phyloP scores from a whole-genome alignment of 1,139 yeast genomes.

The Yamadazyma kanchanaburiensis region DNA sequence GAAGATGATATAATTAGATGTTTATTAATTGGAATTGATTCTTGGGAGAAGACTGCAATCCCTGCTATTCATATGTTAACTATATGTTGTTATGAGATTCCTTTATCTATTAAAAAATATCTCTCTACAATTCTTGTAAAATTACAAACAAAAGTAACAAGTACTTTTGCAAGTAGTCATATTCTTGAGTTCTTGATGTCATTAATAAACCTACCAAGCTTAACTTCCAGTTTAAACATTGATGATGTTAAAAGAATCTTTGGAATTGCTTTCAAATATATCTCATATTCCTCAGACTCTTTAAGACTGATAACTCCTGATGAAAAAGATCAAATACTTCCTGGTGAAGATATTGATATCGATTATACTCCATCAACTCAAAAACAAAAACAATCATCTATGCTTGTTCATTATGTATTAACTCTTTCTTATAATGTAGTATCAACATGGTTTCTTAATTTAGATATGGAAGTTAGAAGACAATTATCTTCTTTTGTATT shows the following conservation, averaged over 20 bases:
- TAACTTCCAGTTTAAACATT: conserved; percentile 68
- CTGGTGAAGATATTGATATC: conserved; percentile 39
- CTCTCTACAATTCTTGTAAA: conserved; percentile 63
- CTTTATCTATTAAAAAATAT: conserved; percentile 67
- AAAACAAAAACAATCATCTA: conserved; percentile 39
- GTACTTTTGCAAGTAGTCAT: conserved; percentile 66
- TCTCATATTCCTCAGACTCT: conserved; percentile 63
- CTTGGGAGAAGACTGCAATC: conserved; percentile 78
- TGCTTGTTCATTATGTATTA: conserved; percentile 57
- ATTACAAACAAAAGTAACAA: conserved; percentile 72
- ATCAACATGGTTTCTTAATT: conserved; percentile 69
- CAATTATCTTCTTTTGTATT: conserved; percentile 61
- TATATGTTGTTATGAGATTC: conserved; percentile 78
- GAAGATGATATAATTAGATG: conserved; percentile 70
- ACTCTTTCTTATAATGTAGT: conserved; percentile 68
- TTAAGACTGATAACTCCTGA: conserved; percentile 16
- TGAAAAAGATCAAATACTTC: conserved; percentile 14
- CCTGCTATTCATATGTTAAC: conserved; percentile 76
- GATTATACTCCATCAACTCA: conserved; percentile 50
- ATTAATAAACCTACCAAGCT: conserved; percentile 60
- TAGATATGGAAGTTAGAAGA: conserved; percentile 57
- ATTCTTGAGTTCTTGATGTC: conserved; percentile 73
- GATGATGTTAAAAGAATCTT: conserved; percentile 80
- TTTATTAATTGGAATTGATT: conserved; percentile 59
- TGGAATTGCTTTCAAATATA: conserved; percentile 78